phyloP scores from a whole-genome alignment of 441 rosid species.

The Mallotus japonicus region DNA sequence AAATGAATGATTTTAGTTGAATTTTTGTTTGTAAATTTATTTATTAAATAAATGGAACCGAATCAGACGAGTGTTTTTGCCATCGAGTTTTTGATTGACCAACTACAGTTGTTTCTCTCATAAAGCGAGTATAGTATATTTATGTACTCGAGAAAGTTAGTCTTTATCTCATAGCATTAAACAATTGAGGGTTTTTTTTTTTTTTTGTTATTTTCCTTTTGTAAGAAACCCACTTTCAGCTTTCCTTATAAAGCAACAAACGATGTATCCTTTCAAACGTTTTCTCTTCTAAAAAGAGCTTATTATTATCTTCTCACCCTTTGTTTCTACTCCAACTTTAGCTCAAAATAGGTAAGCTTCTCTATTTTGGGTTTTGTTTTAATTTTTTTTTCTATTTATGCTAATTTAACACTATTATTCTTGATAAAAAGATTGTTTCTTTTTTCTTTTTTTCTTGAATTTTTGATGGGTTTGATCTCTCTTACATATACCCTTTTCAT shows the following conservation, averaged over 20 bases:
- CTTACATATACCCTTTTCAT: too few relatives aligned
- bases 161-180: not conserved
- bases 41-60: too few relatives aligned
- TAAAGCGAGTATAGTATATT: not conserved
- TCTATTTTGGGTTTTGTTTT: not conserved
- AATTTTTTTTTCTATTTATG: not conserved
- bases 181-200: not conserved
- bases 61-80: too few relatives aligned
- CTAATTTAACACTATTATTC: too few relatives aligned
- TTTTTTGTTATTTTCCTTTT: not conserved
- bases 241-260: slow-evolving; percentile 21
- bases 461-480: not conserved
- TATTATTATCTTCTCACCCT: not conserved
- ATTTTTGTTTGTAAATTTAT: too few relatives aligned
- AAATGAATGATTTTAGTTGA: too few relatives aligned
- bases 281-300: slow-evolving; percentile 9
- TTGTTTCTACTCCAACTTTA: slow-evolving; percentile 4
- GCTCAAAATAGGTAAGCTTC: slow-evolving; percentile 19
- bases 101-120: not conserved
- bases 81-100: slow-evolving; percentile 10
- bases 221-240: slow-evolving; percentile 24
- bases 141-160: slow-evolving; percentile 5
- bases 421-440: too few relatives aligned
- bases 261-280: not conserved
- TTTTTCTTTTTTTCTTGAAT: slow-evolving; percentile 2